Conservation (phyloP, 768 basidiomycete genomes). For the Gloeophyllum trabeum region DNA sequence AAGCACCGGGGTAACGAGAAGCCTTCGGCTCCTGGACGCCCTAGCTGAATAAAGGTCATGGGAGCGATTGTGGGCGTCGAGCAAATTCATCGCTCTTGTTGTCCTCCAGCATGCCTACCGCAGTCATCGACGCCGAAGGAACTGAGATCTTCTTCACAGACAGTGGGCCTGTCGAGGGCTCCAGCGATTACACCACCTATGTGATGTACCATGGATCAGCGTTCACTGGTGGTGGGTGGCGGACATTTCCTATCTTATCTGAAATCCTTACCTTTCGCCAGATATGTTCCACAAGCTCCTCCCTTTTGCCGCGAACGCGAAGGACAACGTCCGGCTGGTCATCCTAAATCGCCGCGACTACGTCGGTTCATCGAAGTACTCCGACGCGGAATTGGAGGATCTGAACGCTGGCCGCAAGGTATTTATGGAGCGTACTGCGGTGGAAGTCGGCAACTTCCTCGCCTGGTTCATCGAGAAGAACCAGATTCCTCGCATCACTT, state of each 20-base stretch:
- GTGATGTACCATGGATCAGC: conserved; percentile 22
- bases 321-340: conserved; percentile 17
- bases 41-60: too few species aligned
- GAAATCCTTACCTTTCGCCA: not conserved
- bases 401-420: conserved; percentile 13
- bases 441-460: conserved; percentile 18
- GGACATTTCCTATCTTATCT: not conserved
- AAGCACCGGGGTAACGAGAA: too few species aligned
- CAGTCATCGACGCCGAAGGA: conserved; percentile 6
- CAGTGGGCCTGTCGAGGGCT: conserved; percentile 17
- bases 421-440: conserved; percentile 17
- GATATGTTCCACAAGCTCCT: conserved; percentile 6
- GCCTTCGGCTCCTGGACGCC: too few species aligned
- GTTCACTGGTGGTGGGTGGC: conserved; percentile 22
- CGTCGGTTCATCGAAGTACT: conserved; percentile 21
- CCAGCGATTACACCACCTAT: conserved; percentile 23
- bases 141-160: conserved; percentile 22
- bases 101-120: not conserved
- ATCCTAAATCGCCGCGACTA: conserved; percentile 23
- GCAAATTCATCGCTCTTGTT: not conserved
- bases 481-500: conserved; percentile 15
- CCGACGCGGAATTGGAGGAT: conserved; percentile 21
- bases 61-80: too few species aligned
- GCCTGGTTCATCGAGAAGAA: conserved; percentile 17
- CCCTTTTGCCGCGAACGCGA: not conserved